Percentiles rank a stretch among this genome's conserved stretches.
Conservation (phyloP, 306 rosid genomes). For the Sphenostylis stenocarpa region DNA sequence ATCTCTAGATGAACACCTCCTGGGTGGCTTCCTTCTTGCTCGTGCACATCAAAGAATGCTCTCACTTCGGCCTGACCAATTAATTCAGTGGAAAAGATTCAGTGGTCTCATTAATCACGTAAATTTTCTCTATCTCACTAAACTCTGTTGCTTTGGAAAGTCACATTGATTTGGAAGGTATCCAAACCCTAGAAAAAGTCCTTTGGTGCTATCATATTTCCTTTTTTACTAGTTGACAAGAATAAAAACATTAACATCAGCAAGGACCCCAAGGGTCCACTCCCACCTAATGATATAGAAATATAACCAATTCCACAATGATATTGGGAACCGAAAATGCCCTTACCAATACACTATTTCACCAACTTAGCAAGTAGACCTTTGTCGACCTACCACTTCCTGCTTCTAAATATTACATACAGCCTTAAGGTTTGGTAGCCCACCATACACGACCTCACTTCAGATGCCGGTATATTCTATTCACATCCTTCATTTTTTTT, state of each 20-base stretch:
- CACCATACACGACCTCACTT: slow-evolving; percentile 35
- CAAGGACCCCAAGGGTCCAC: slow-evolving; percentile 18
- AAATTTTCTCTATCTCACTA: neutral
- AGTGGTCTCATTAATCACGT: neutral
- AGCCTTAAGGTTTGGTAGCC: slow-evolving; percentile 27
- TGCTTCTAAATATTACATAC: slow-evolving; percentile 8
- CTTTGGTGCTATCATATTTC: neutral
- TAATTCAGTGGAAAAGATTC: slow-evolving; percentile 6
- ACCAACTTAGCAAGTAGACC: slow-evolving; percentile 21
- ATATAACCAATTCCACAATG: slow-evolving; percentile 18
- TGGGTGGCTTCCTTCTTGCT: slow-evolving; percentile 98
- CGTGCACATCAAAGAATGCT: slow-evolving; percentile 97
- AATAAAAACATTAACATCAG: slow-evolving; percentile 16
- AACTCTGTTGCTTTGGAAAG: neutral
- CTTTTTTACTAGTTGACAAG: slow-evolving; percentile 21
- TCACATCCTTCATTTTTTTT: neutral
- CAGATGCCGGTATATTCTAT: slow-evolving; percentile 6
- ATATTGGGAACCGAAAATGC: neutral
- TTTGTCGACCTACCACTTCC: slow-evolving; percentile 38
- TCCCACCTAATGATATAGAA: slow-evolving; percentile 39
- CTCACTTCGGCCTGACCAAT: slow-evolving; percentile 86
- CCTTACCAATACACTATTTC: slow-evolving; percentile 13
- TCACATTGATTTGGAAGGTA: no score
- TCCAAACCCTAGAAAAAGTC: neutral
- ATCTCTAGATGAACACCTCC: slow-evolving; percentile 98